Base-by-base conservation (phyloP, 345 rosid species). In the Conringia planisiliqua region DNA sequence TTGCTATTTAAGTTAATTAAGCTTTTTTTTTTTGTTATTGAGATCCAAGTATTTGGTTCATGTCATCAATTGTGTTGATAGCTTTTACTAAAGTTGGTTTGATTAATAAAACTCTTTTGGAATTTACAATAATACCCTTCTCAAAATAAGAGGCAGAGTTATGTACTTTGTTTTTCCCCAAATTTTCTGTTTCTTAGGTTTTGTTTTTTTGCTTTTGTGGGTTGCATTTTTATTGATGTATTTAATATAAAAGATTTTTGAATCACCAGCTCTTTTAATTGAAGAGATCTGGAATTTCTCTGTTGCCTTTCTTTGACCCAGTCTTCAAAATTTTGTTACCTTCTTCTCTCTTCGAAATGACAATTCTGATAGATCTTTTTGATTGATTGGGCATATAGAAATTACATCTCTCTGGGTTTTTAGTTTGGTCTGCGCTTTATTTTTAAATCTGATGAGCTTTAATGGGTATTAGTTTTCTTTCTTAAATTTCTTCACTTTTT, bases 81-180 rank as follows among this genome's bases (percentile, higher is more conserved):
- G 44, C 26, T 40, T 22, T 62, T 12, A 43, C 27, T 0, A 55
- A 40, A 68, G 20, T 39, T 38, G 7, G 14, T 38, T 51, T 36
- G 38, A 52, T 52, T 26, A 39, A 39, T 26, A 26, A 63, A 33
- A 10, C 58, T 36, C 3, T 3, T 62, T 62, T 13, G 40, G 26
- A 14, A 18, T 18, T 62, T 18, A 63, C 70, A 4, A 9, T 42
- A 52, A 1, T 62, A 72, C 77, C 77, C 77, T 63, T 63, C 2
- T 2, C 27, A 7, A 51, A 16, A 50, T 5, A 8, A 61, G 39
- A n/a, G 59, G 39, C 63, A 29, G 8, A 29, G 54, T 4, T 52
- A 55, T 27, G 60, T 29, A 2, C 35, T 32, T 32, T 32, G 35
- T 6, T 32, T 32, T 32, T 30, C 8, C 58, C 26, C 24, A 44